Conservation (phyloP, 371 early-diverging fungal genomes). For the Mucor circinelloides region DNA sequence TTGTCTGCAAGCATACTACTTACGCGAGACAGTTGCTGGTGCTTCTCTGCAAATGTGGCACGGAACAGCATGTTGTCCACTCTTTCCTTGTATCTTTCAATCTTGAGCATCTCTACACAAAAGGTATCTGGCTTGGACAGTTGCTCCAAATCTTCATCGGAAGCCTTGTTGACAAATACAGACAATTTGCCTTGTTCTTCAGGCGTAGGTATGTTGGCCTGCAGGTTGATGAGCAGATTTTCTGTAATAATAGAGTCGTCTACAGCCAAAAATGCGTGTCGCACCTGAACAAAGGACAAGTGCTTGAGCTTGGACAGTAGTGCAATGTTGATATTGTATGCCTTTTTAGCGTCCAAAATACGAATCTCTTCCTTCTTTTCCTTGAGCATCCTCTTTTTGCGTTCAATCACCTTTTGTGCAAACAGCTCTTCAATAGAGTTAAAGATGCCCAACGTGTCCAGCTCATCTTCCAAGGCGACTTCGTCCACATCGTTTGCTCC, state of each 20-base stretch:
- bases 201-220: constrained; percentile 68
- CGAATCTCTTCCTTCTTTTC: constrained; percentile 56
- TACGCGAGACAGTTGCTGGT: constrained; percentile 71
- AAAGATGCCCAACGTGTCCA: constrained; percentile 65
- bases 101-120: constrained; percentile 83
- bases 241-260: constrained; percentile 71
- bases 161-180: constrained; percentile 67
- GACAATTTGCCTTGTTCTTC: constrained; percentile 78
- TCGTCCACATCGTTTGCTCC: constrained; percentile 52
- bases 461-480: constrained; percentile 54
- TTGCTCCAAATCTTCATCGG: constrained; percentile 63
- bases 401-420: constrained; percentile 66
- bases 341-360: constrained; percentile 75
- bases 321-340: constrained; percentile 78
- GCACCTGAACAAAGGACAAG: constrained; percentile 60
- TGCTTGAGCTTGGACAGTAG: constrained; percentile 72
- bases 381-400: constrained; percentile 33
- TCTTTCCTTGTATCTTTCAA: constrained; percentile 81
- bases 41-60: constrained; percentile 75
- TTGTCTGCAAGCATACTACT: neutral
- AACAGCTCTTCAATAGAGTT: constrained; percentile 73
- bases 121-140: constrained; percentile 85
- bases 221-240: constrained; percentile 65
- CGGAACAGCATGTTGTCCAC: constrained; percentile 77
- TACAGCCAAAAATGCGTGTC: constrained; percentile 58